A percentile compares a stretch with the other conserved stretches of the same genome.
Conservation (phyloP, 73 alveolate species). For the Blepharisma japonicum region DNA sequence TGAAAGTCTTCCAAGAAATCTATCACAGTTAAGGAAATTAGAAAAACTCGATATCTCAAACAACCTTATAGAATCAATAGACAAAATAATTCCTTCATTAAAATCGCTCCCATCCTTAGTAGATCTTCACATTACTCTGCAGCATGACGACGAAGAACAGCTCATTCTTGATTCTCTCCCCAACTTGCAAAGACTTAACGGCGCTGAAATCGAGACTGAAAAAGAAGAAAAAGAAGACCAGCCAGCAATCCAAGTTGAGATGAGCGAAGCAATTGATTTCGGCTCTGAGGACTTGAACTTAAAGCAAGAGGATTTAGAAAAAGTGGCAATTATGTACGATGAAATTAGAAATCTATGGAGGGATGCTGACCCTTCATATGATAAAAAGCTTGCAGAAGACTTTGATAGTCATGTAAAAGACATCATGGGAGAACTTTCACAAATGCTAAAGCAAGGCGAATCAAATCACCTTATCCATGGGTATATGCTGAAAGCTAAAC, state of each 20-base stretch:
- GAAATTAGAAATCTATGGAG: conserved; percentile 56
- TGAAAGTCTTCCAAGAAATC: conserved; percentile 12
- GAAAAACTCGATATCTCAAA: conserved; percentile 9
- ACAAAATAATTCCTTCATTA: neutral
- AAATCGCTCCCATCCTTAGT: conserved; percentile 15
- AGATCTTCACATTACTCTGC: conserved; percentile 16
- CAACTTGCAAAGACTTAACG: neutral
- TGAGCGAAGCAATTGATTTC: neutral
- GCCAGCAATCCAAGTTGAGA: neutral
- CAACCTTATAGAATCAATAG: conserved; percentile 20
- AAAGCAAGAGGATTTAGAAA: conserved; percentile 62
- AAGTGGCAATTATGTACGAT: conserved; percentile 69
- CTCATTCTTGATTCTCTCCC: conserved; percentile 17
- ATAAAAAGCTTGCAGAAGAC: conserved; percentile 61
- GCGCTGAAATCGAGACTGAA: neutral
- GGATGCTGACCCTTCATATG: conserved; percentile 44
- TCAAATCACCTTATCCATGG: conserved; percentile 26
- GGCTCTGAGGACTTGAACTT: conserved; percentile 19
- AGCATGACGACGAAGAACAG: conserved; percentile 15
- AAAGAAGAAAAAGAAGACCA: neutral
- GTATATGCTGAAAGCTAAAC: conserved; percentile 38
- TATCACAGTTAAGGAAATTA: conserved; percentile 17
- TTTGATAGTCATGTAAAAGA: conserved; percentile 65
- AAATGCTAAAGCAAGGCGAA: conserved; percentile 32
- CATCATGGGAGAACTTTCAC: conserved; percentile 59